Base-by-base conservation (phyloP, 2,329 filamentous ascomycete genomes). In the Ophiostoma fasciatum region DNA sequence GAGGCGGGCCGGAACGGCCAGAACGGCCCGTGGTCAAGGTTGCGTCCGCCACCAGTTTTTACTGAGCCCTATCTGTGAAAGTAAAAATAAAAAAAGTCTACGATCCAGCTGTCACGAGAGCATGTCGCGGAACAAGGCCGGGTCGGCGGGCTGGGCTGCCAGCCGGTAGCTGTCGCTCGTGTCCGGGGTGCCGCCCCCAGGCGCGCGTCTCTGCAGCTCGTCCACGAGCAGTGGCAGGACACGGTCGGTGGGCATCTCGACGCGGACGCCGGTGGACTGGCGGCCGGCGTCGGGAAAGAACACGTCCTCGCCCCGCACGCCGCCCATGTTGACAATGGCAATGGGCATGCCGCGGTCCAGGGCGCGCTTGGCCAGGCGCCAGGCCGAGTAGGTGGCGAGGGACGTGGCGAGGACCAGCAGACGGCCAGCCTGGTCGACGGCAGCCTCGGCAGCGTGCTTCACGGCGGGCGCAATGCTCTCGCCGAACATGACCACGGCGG, bases 401-500 rank as follows among this genome's bases (percentile, higher is more conserved):
- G 83, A 94, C 25, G 83, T 94, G 4, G 87, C 90, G 13, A 96
- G 56, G 8, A 96, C 70, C 17, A 96, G 62, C 25, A 96, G 57
- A 40, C 74, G 72, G 6, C 74, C 75, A 1, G 84, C 81, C 20
- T 68, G 67, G 49, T 94, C 82, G 33, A 96, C 74, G 11, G 81
- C 80, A 20, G 73, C 60, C 51, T 96, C 87, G 2, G 87, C 88
- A 0, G 74, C 75, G 2, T 61, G 55, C 54, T 92, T 94, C 25
- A 87, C 76, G 2, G 59, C 49, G 2, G 59, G 56, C 0, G 71
- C 63, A 33, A 96, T 93, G 41, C 74, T 87, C 57, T 96, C 90
- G 13, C 90, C 90, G 54, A 96, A 96, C 84, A 96, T 94, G 48
- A 87, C 77, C 3, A 98, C 87, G 1, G 82, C 82, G 4, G 90